Conservation (phyloP, 2,329 filamentous ascomycete species). For the Sarocladium kiliense region DNA sequence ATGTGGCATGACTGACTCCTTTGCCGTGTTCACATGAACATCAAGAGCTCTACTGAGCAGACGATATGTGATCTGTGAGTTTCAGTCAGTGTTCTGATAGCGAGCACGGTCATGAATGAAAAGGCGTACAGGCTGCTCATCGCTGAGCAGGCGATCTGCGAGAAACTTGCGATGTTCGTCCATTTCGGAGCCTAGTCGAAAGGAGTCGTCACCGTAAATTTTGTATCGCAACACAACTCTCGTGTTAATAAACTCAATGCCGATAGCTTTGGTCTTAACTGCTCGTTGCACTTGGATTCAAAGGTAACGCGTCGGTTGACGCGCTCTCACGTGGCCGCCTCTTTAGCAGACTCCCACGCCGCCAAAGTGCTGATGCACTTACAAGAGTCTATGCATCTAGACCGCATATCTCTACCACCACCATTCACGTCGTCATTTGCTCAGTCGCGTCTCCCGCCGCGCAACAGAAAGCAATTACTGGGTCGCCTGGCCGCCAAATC, state of each 20-base stretch:
- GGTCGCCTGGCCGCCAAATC: background rate
- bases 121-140: constrained; percentile 61
- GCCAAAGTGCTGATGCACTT: background rate
- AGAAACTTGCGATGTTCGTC: constrained; percentile 67
- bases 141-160: constrained; percentile 69
- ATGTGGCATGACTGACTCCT: constrained; percentile 60
- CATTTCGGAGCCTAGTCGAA: constrained; percentile 35
- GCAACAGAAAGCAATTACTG: background rate
- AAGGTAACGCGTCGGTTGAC: constrained; percentile 18
- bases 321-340: constrained; percentile 29
- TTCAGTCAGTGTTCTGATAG: constrained; percentile 5
- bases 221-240: too few relatives aligned
- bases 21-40: constrained; percentile 81
- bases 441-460: constrained; percentile 6
- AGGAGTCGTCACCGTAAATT: too few relatives aligned
- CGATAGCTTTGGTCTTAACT: too few relatives aligned
- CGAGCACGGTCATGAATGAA: background rate
- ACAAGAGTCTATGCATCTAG: background rate
- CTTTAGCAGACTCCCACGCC: background rate
- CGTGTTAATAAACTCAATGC: too few relatives aligned
- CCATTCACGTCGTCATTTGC: constrained; percentile 6
- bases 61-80: constrained; percentile 74
- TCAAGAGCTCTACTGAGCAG: constrained; percentile 76
- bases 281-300: background rate
- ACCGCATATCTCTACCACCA: background rate